A percentile compares a stretch with the other conserved stretches of the same genome.
Evolutionary conservation across 805 yeast species (phyloP).

Genomic region (Peterozyma xylosa): DNA sequence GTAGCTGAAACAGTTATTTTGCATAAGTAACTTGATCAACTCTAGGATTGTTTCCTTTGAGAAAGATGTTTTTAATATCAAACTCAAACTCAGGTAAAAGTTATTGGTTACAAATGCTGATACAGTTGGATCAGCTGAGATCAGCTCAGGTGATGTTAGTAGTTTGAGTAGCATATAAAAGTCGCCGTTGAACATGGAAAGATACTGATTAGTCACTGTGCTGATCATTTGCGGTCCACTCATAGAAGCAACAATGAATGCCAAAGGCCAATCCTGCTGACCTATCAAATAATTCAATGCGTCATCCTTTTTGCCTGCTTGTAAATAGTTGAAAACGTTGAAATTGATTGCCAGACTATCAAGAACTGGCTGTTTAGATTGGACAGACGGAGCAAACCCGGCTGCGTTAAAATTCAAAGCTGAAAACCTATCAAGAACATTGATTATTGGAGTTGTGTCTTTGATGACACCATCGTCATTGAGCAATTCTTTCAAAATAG

Average conservation of each 20-base stretch:
- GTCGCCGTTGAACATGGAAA: slow-evolving; percentile 35
- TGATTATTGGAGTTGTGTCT: neutral
- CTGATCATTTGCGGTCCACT: slow-evolving; percentile 57
- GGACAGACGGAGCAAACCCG: neutral
- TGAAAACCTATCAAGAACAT: slow-evolving; percentile 1
- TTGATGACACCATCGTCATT: slow-evolving; percentile 24
- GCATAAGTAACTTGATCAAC: too few species aligned
- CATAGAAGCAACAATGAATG: slow-evolving; percentile 62
- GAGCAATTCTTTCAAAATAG: slow-evolving; percentile 14
- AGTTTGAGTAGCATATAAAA: too few species aligned
- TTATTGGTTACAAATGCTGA: too few species aligned
- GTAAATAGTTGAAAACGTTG: slow-evolving; percentile 25
- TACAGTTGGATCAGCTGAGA: too few species aligned
- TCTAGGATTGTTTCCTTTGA: slow-evolving; percentile 27
- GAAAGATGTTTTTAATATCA: too few species aligned
- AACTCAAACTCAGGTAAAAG: too few species aligned
- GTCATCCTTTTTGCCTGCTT: slow-evolving; percentile 55
- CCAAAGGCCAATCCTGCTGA: slow-evolving; percentile 69
- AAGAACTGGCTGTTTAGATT: neutral
- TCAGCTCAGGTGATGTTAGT: too few species aligned
- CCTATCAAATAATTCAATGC: slow-evolving; percentile 60
- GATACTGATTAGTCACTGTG: slow-evolving; percentile 49
- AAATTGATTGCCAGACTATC: neutral
- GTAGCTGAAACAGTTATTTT: too few species aligned
- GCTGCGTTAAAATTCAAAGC: neutral